Base-by-base conservation (phyloP, 257 asterid genomes). In the Gentiana straminea region DNA sequence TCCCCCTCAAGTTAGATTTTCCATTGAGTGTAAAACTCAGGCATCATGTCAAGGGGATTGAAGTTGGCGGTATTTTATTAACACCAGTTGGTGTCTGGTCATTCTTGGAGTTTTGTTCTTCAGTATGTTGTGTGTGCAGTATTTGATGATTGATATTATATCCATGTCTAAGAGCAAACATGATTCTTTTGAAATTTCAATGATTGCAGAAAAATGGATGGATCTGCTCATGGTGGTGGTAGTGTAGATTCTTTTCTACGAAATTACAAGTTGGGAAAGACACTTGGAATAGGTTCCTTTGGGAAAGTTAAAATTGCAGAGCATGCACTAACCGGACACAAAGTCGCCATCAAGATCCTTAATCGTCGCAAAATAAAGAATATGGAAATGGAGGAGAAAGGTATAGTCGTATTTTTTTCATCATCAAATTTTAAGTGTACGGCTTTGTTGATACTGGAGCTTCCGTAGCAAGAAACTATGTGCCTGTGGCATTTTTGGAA, bases 371-470 rank as follows among this genome's bases (percentile, higher is more conserved):
- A 71, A 64, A 74, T 75, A 41, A 64, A 69, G 63, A 62, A 68
- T 53, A 85, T 89, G 97, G 97, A 71, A 44, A 73, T 89, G 97
- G 97, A 89, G 60, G 97, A 89, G 64, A 89, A 89, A 78, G 97
- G 97, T 81, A 37, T 33, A 34, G n/a, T 13, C 51, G 52, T 33
- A 33, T 44, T 46, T 24, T 11, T 32, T 49, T 44, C 37, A 50
- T 32, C 15, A 32, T 33, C 3, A 7, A 8, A 13, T 50, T 54
- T 33, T 13, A 35, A 24, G 24, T 24, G 24, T 24, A 24, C 24
- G 24, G 24, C 24, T 24, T 24, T 24, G 24, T 24, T 24, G 24
- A 24, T 24, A 24, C 24, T 24, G 24, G 24, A 24, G 24, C 24
- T 24, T 24, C 24, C 24, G 24, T 24, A 24, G 24, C 24, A 24